Base-by-base conservation (phyloP, 1,139 yeast species). In the Saccharomyces hybrid region DNA sequence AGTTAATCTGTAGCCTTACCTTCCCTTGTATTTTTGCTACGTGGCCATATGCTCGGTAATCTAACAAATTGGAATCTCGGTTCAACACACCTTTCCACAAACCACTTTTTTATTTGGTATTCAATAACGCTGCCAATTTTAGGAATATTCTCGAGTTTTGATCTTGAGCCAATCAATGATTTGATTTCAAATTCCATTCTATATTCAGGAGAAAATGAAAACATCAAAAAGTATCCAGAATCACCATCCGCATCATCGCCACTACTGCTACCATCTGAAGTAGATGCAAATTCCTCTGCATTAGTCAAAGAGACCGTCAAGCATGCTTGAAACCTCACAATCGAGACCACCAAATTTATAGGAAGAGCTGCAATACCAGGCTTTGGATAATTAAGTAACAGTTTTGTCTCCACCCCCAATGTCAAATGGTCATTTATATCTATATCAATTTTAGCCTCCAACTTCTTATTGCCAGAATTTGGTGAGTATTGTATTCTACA, bases 401-500 rank as follows among this genome's bases (percentile, higher is more conserved):
- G 70, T 55, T 83, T 81, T 0, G 99, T 93, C 56, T 91, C 95
- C 5, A 93, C 82, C 0, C 96, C 99, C 44, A 95, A 74, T 0
- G 98, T 89, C 50, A 93, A 76, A 2, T 95, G 86, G 66, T 93
- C 99, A 8, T 95, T 82, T 51, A 95, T 74, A 67, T 91, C 97
- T 44, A 93, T 95, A 68, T 93, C 98, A 51, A 95, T 91, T 59
- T 87, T 90, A 0, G 96, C 97, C 67, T 93, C 97, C 49, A 87
- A 69, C 55, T 88, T 76, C 29, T 66, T 65, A 42, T 65, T 61
- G 53, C 69, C 66, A 2, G 65, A 63, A 50, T 64, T 61, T 47
- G 74, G 73, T 42, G 81, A 78, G 59, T 84, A 84, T 57, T 78
- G 79, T 28, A 95, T 88, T 51, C 96, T 79, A 71, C 99, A 93